Base-by-base conservation (phyloP, 352 stramenopile species). In the Paralagenidium karlingii region DNA sequence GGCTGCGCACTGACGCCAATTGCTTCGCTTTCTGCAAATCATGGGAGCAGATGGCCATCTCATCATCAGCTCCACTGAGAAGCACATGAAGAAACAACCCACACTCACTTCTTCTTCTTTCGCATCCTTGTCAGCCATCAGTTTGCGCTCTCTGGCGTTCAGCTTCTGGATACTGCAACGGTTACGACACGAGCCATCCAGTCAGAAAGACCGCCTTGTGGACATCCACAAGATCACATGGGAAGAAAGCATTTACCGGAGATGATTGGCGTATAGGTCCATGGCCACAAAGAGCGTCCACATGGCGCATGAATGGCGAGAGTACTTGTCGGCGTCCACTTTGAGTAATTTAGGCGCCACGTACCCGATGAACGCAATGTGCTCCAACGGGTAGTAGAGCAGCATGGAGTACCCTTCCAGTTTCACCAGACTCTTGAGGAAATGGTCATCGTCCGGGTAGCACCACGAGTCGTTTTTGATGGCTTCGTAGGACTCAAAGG, bases 361-460 rank as follows among this genome's bases (percentile, higher is more conserved):
- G 53, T 81, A 90, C 3, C 77, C 74, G 24, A 90, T 46, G 47
- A 85, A 90, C 36, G 77, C 84, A 24, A 82, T 53, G 51, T 90
- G 74, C 44, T 90, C 74, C 27, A 90, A 53, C n/a, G 77, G 77
- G 55, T 90, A 84, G 57, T 90, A 90, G 8, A 80, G 47, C 26
- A 90, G 47, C 77, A 90, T 90, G 15, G 73, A 84, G 49, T 82
- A 64, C 41, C 68, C 62, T 45, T 90, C 70, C 5, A 82, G 42
- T 31, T 49, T 64, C 32, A 87, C 77, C 30, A 90, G 33, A 13
- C 53, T 51, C 24, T 64, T 56, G 36, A 82, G 48, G 47, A 67
- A 44, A 10, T 75, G 68, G 48, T 77, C 65, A 40, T 87, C 76
- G 55, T 85, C 76, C 5, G 54, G 51, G 27, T 75, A 83, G 50